Evolutionary conservation across 2,329 filamentous ascomycete species (phyloP), one percentile per base, ranked within the genome.

Genomic region (Neoscytalidium dimidiatum): DNA sequence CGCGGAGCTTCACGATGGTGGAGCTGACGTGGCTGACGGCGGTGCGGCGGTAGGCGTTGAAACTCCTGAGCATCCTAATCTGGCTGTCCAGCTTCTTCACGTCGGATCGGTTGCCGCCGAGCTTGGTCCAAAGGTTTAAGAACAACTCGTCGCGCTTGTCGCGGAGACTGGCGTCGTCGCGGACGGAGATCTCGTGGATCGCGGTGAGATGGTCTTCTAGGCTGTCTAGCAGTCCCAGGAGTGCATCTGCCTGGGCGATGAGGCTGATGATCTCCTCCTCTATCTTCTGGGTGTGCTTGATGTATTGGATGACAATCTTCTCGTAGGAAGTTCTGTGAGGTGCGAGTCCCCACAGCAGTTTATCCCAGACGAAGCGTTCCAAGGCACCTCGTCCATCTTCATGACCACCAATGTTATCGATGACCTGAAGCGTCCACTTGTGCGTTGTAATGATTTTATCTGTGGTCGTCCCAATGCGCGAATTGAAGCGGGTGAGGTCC

Each of bases 371-470:
- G 41, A 60, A 46, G 2, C 70, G 69, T 70, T 77, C 58, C 70
- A 83, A 61, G 1, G 78, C 67, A 26, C 81, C 80, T 29, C 71
- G 71, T 21, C 43, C 41, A 5, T 43, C 51, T 19, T 64, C 62
- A 11, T 6, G 31, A 13, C 72, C 71, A 0, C 76, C 76, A 62
- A 83, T 77, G 8, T 79, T 73, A 7, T 77, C 69, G 21, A 64
- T 58, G 13, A 57, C 52, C 17, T 48, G 62, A 9, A 64, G 43
- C 0, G 91, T 94, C 89, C 89, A 93, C 63, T 86, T 85, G 71
- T 92, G 93, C 64, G 90, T 92, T 67, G 84, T 85, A 66, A 94
- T 88, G 57, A 94, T 88, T 38, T 86, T 86, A 71, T 94, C 91
- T 38, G 94, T 88, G 1, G 89, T 88, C 11, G 87, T 84, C 4